Evolutionary conservation across 2,329 filamentous ascomycete species (phyloP).

Genomic region (Aureobasidium sp.): DNA sequence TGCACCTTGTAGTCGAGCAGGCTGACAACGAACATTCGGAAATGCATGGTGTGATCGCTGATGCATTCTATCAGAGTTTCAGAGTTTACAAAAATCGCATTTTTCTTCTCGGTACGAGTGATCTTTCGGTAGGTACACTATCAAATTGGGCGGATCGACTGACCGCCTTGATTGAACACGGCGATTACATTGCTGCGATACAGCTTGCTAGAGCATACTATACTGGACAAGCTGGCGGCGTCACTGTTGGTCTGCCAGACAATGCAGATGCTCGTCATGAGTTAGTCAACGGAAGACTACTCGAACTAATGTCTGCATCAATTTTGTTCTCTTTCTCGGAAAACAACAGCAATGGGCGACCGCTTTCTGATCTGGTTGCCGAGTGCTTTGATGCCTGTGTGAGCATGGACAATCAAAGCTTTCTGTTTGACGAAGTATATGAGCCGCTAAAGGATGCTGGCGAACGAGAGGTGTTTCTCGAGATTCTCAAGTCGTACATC

Average conservation of each 20-base stretch:
- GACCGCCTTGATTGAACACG: conserved; percentile 88
- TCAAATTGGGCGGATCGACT: conserved; percentile 97
- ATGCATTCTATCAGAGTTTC: conserved; percentile 98
- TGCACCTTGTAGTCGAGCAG: conserved; percentile 78
- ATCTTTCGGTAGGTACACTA: conserved; percentile 80
- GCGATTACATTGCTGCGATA: conserved; percentile 92
- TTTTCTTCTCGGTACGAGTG: conserved; percentile 89
- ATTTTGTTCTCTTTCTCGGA: conserved; percentile 62
- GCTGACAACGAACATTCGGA: conserved; percentile 79
- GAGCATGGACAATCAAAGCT: conserved; percentile 69
- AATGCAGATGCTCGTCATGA: conserved; percentile 67
- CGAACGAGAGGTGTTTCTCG: conserved; percentile 69
- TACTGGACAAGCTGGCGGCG: conserved; percentile 80
- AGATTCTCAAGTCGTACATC: conserved; percentile 82
- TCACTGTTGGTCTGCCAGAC: conserved; percentile 89
- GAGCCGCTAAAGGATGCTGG: conserved; percentile 78
- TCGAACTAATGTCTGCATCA: conserved; percentile 91
- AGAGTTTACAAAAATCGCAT: conserved; percentile 88
- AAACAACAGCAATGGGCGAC: conserved; percentile 46
- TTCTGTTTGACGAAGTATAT: conserved; percentile 85
- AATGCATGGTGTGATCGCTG: conserved; percentile 92
- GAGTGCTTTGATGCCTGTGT: conserved; percentile 80
- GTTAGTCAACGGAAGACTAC: conserved; percentile 78
- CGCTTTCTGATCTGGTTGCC: conserved; percentile 35
- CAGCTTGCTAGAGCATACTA: conserved; percentile 88